Percentiles rank a stretch among this genome's conserved stretches.
phyloP scores from a whole-genome alignment of 768 basidiomycete genomes.

The Jaapia argillacea region DNA sequence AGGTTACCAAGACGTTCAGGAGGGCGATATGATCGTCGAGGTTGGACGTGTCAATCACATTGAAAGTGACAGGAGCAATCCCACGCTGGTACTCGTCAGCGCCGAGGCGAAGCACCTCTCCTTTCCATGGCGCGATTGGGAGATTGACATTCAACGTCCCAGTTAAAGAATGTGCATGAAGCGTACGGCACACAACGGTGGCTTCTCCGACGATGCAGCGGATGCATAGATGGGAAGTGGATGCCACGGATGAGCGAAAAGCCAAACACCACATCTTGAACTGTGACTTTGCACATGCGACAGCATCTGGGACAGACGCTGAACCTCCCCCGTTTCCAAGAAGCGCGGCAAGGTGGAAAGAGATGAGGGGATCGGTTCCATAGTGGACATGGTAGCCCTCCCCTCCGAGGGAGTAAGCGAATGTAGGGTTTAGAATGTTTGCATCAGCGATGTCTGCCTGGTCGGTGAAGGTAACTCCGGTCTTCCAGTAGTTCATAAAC shows the following conservation, averaged over 20 bases:
- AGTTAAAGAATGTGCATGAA: neutral
- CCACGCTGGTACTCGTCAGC: slow-evolving; percentile 3
- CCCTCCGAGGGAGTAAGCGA: slow-evolving; percentile 6
- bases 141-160: no score
- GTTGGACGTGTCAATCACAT: slow-evolving; percentile 16
- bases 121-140: slow-evolving; percentile 5
- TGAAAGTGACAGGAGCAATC: slow-evolving; percentile 9
- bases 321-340: no score
- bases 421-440: slow-evolving; percentile 5
- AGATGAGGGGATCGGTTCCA: slow-evolving; percentile 3
- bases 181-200: slow-evolving; percentile 5
- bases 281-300: slow-evolving; percentile 1
- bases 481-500: slow-evolving; percentile 6
- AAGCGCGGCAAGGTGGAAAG: slow-evolving; percentile 9
- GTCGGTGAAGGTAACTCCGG: slow-evolving; percentile 5
- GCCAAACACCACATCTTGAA: slow-evolving; percentile 5
- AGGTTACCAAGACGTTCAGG: slow-evolving; percentile 11
- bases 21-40: slow-evolving; percentile 12
- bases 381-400: slow-evolving; percentile 5
- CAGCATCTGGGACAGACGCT: neutral
- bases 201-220: slow-evolving; percentile 10
- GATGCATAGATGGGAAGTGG: no score
- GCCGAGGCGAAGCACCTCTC: slow-evolving; percentile 1
- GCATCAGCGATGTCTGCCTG: neutral
- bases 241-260: slow-evolving; percentile 3